Base-by-base conservation (phyloP, 176 grass and related monocot species). In the Hsuehochloa calcarea region DNA sequence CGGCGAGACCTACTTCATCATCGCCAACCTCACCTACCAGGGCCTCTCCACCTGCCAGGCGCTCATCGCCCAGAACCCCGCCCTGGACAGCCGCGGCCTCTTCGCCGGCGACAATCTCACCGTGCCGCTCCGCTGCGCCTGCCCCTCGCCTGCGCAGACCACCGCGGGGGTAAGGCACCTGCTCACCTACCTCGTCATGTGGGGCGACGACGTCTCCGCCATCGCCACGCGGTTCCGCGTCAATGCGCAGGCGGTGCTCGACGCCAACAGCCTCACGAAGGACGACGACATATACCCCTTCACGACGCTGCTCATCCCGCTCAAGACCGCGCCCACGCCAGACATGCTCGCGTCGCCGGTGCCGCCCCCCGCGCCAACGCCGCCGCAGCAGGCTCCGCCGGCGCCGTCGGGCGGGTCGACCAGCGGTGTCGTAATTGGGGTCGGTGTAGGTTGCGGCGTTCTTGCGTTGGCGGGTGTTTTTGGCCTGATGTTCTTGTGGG, bases 11-110 rank as follows among this genome's bases (percentile, higher is more conserved):
- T 97, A 97, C 86, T 93, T 91, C 68, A 86, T 51, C 51, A 44
- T 87, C 60, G 90, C 90, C 75, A 97, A 93, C 89, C 14, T 82
- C 87, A 97, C 95, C 46, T 97, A 88, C 87, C 89, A 94, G 89
- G 95, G 92, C 45, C 92, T 97, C 78, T 75, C 95, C 58, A 82
- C 89, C 8, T 97, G 95, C 86, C 95, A 97, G 83, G 90, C 95
- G 10, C 85, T 97, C 80, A 94, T 94, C 16, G 90, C 74, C 0
- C 95, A 94, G 89, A 97, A 97, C 44, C 86, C 95, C 13, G 8
- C 16, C 1, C 65, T 26, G 77, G 65, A 80, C n/a, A 91, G 78
- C 79, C 75, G 26, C 2, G 0, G 22, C 11, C 79, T 97, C 43
- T 7, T 40, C 41, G 9, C 20, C 4, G 80, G 85, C 10, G 3